Conservation (phyloP, 176 grass and related monocot species). For the Oryza coarctata region DNA sequence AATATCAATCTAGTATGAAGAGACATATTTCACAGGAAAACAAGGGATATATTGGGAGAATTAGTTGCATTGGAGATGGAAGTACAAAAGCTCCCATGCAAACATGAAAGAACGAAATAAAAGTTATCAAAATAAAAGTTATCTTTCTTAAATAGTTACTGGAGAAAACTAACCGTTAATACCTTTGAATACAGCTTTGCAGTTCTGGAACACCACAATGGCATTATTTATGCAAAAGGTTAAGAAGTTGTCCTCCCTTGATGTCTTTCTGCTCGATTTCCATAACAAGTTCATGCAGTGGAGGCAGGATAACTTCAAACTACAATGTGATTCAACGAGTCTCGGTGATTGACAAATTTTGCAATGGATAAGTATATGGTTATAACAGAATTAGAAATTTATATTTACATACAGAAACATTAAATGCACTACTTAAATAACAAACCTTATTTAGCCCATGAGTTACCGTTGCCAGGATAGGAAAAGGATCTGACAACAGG, state of each 20-base stretch:
- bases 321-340: conserved; percentile 23
- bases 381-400: neutral
- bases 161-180: conserved; percentile 22
- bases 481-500: conserved; percentile 82
- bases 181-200: conserved; percentile 97
- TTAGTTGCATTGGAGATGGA: neutral
- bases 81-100: conserved; percentile 10
- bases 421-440: neutral
- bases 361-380: neutral
- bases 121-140: neutral
- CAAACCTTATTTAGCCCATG: conserved; percentile 85
- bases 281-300: conserved; percentile 64
- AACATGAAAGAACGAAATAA: conserved; percentile 11
- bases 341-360: conserved; percentile 6
- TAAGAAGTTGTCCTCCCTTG: conserved; percentile 89
- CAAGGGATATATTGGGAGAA: neutral
- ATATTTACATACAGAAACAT: conserved; percentile 2
- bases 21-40: neutral
- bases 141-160: conserved; percentile 8
- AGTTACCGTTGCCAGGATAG: conserved; percentile 76
- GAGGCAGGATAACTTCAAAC: conserved; percentile 92
- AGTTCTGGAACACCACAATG: conserved; percentile 95
- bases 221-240: conserved; percentile 85
- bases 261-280: conserved; percentile 91
- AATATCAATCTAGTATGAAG: neutral